Base-by-base conservation (phyloP, 768 basidiomycete genomes). In the Daedaleopsis sinensis region DNA sequence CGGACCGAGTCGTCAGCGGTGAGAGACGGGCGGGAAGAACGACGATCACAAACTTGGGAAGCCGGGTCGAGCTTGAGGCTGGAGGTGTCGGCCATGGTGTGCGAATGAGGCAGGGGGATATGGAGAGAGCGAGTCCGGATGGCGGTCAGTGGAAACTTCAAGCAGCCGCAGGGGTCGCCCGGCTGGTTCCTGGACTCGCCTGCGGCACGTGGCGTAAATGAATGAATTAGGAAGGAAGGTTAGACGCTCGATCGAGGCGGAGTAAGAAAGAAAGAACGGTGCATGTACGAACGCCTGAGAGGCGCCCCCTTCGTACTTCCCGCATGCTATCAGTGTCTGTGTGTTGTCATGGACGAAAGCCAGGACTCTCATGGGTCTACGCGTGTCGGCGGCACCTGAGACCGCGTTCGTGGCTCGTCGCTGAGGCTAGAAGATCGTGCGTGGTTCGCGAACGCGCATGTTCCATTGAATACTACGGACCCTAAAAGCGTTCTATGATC, bases 31-130 rank as follows among this genome's bases (percentile, higher is more conserved):
- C 43, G 43, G 6, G 65, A 76, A 57, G 54, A 35, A 44, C 38
- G 56, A 52, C 50, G 50, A 52, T 52, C 53, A 59, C 62, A 38
- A 49, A 89, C 91, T 78, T 90, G 87, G 24, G 90, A 86, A n/a
- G 86, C 81, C 58, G 91, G 87, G 78, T 94, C 91, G 61, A 93
- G 89, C 72, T 87, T 82, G 37, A 58, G 23, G 48, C 54, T 43
- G 15, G 57, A 24, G 36, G n/a, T 46, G 64, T 76, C 84, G 55
- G 80, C 73, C 81, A 84, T 84, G 70, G 66, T 61, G 15, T 32
- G 47, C 23, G 19, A 55, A 57, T 6, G 44, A 9, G 21, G 47
- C 19, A 15, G 8, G 27, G 38, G 24, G 21, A 57, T 21, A 36
- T 36, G 24, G 50, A 38, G 36, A 16, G 18, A 46, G 39, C 47